A percentile compares a stretch with the other conserved stretches of the same genome.
These are phyloP conservation scores for Nicotiana attenuata DNA, from an alignment of 257 asterid genomes.

Conservation along the genomic window DNA sequence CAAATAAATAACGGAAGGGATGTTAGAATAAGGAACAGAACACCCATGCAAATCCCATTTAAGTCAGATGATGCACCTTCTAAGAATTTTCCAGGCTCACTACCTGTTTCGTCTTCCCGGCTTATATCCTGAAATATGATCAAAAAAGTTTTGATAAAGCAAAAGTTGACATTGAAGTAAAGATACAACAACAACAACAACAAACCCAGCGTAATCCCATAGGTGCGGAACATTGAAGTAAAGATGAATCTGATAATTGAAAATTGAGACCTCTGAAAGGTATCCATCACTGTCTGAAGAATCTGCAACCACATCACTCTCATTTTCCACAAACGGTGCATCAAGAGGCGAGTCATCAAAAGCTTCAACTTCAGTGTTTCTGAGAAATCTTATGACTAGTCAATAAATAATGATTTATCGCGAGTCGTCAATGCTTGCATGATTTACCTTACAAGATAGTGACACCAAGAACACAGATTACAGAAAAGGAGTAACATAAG, in stretches of 20 bases:
- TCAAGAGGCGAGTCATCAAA: constrained; percentile 47
- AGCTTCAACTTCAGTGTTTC: constrained; percentile 39
- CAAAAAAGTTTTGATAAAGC: constrained; percentile 10
- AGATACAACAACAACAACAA: background rate
- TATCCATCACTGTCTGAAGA: constrained; percentile 94
- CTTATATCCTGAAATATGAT: constrained; percentile 50
- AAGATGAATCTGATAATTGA: constrained; percentile 2
- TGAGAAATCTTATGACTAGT: constrained; percentile 22
- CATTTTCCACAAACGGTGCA: constrained; percentile 50
- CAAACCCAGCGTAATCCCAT: too few species aligned
- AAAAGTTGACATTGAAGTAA: constrained; percentile 18
- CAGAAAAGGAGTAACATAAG: background rate
- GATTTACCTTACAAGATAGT: background rate
- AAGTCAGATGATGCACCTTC: constrained; percentile 41
- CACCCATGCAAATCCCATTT: background rate
- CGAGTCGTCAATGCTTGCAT: background rate
- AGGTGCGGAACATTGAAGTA: constrained; percentile 7
- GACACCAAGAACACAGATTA: background rate
- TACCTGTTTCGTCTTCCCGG: constrained; percentile 33
- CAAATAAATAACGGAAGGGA: background rate
- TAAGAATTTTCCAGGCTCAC: constrained; percentile 27
- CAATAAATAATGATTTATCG: background rate
- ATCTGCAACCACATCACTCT: constrained; percentile 36
- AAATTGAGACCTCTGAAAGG: constrained; percentile 75
- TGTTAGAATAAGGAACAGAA: background rate